A percentile compares a stretch with the other conserved stretches of the same genome.
Evolutionary conservation across 306 rosid genomes (phyloP).

Genomic region (Vigna radiata): DNA sequence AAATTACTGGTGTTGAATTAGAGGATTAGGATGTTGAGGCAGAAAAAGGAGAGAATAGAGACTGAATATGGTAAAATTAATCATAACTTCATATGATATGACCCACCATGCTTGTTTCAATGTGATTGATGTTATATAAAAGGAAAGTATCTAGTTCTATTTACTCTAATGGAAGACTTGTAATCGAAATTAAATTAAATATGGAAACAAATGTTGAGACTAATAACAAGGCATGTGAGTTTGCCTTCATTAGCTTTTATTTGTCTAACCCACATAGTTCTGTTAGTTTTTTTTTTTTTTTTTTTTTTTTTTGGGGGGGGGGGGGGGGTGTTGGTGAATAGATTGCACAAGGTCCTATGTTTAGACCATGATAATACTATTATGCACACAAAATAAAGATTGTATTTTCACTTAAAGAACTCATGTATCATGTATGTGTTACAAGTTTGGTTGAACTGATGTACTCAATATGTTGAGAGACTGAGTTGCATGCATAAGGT

Average conservation of each 20-base stretch:
- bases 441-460: constrained; percentile 7
- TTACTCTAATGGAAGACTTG: not conserved
- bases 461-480: not conserved
- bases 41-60: not conserved
- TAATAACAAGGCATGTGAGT: not conserved
- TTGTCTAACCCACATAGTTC: too few relatives aligned
- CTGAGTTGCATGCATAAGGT: constrained; percentile 18
- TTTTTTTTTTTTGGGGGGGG: too few relatives aligned
- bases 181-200: constrained; percentile 12
- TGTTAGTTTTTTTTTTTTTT: too few relatives aligned
- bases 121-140: not conserved
- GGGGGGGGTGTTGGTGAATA: too few relatives aligned
- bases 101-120: not conserved
- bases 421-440: constrained; percentile 5
- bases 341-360: not conserved
- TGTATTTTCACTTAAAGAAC: constrained; percentile 16
- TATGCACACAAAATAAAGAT: not conserved
- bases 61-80: constrained; percentile 17
- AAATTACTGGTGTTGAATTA: too few relatives aligned
- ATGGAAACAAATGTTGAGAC: not conserved
- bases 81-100: not conserved
- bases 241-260: too few relatives aligned
- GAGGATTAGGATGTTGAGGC: too few relatives aligned
- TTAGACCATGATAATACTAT: not conserved
- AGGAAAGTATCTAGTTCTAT: not conserved